Evolutionary conservation across 2,329 filamentous ascomycete species (phyloP).

Genomic region (Penicillium verrucosum): DNA sequence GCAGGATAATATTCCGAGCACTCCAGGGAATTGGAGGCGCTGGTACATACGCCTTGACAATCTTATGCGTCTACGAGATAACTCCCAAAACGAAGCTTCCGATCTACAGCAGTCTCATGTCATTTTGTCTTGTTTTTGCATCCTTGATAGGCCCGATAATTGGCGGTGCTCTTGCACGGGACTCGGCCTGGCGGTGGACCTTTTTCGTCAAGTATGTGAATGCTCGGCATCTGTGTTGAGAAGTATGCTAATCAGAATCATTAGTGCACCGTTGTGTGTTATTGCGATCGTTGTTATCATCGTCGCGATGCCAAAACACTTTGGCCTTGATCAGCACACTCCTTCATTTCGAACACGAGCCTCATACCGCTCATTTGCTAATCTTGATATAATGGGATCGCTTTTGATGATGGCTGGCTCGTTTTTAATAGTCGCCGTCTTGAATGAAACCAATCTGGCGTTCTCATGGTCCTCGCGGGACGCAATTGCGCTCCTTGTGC

Average conservation of each 20-base stretch:
- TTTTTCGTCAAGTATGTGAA: constrained; percentile 27
- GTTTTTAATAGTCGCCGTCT: constrained; percentile 46
- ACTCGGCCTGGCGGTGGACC: constrained; percentile 28
- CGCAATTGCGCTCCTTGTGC: constrained; percentile 30
- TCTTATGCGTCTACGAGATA: constrained; percentile 32
- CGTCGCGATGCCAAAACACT: constrained; percentile 23
- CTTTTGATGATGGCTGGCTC: constrained; percentile 41
- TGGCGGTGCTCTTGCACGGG: constrained; percentile 25
- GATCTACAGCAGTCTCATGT: constrained; percentile 23
- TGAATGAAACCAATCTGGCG: constrained; percentile 45
- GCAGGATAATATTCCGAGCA: constrained; percentile 32
- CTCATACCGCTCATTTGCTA: constrained; percentile 25
- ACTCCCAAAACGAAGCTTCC: constrained; percentile 25
- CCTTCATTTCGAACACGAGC: constrained; percentile 26
- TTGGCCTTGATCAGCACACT: constrained; percentile 25
- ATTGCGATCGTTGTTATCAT: constrained; percentile 21
- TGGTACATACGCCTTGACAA: constrained; percentile 30
- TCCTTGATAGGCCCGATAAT: constrained; percentile 26
- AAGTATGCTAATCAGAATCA: background rate
- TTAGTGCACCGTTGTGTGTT: constrained; percentile 18
- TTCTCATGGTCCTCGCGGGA: constrained; percentile 44
- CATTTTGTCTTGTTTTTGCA: constrained; percentile 22
- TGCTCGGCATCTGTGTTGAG: background rate
- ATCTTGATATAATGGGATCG: constrained; percentile 23
- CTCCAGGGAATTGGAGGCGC: constrained; percentile 35